Conservation (phyloP, 306 rosid genomes). For the Ammopiptanthus mongolicus region DNA sequence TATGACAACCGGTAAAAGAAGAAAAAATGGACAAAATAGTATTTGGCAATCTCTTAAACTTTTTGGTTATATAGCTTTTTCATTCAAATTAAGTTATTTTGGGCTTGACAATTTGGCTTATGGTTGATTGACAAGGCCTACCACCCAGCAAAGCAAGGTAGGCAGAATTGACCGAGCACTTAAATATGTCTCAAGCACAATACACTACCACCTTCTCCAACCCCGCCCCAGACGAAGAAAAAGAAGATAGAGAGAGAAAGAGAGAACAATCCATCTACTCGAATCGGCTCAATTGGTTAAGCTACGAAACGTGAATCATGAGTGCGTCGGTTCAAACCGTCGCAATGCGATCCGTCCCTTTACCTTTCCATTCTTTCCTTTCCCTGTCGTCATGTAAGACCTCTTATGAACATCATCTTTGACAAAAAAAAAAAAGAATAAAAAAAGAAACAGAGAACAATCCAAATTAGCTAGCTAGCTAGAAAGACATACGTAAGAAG, state of each 20-base stretch:
- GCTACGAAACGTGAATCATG: too few species aligned
- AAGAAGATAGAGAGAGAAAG: background rate
- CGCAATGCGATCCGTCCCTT: too few species aligned
- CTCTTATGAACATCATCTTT: too few species aligned
- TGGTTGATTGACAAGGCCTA: conserved; percentile 16
- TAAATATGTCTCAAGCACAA: conserved; percentile 9
- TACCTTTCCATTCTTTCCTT: too few species aligned
- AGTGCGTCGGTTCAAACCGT: too few species aligned
- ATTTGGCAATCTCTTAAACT: conserved; percentile 1
- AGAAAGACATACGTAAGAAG: conserved; percentile 12
- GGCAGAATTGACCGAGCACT: conserved; percentile 24
- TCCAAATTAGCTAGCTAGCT: conserved; percentile 18
- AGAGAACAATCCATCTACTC: background rate
- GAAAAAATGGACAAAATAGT: background rate
- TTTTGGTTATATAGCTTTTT: background rate
- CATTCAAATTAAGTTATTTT: background rate
- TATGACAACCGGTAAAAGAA: background rate
- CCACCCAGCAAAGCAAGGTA: conserved; percentile 11
- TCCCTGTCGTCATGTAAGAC: too few species aligned
- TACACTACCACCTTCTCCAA: conserved; percentile 14
- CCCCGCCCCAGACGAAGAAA: background rate
- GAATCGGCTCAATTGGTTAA: too few species aligned
- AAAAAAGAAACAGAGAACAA: background rate
- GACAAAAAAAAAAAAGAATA: background rate
- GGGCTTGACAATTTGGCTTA: conserved; percentile 7